Percentiles rank a stretch among this genome's conserved stretches.
These are phyloP conservation scores for Ustilaginoidea virens DNA, from an alignment of 2,329 filamentous ascomycete genomes.

Conservation along the genomic window DNA sequence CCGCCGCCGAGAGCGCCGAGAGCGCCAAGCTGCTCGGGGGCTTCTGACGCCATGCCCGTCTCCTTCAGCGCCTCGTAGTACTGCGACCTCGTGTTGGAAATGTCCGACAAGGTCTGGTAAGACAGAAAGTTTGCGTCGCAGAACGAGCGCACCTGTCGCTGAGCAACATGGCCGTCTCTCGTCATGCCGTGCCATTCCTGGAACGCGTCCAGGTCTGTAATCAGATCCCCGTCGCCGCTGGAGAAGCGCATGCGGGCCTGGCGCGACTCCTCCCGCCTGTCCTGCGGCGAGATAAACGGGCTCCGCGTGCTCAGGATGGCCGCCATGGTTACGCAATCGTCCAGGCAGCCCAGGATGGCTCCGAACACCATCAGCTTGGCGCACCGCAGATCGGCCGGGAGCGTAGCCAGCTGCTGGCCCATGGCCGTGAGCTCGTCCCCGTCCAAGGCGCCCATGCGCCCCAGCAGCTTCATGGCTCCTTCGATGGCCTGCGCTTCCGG, in stretches of 20 bases:
- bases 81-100: constrained; percentile 71
- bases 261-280: constrained; percentile 70
- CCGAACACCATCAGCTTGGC: constrained; percentile 94
- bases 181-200: constrained; percentile 64
- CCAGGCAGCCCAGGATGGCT: constrained; percentile 81
- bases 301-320: constrained; percentile 81
- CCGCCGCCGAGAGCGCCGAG: too few species aligned
- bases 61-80: constrained; percentile 78
- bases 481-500: constrained; percentile 76
- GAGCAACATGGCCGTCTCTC: constrained; percentile 38
- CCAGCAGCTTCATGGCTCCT: constrained; percentile 63
- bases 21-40: too few species aligned
- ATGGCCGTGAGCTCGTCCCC: constrained; percentile 78
- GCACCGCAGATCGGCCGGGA: constrained; percentile 83
- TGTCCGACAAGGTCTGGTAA: constrained; percentile 71
- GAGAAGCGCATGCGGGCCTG: constrained; percentile 62
- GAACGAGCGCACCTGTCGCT: constrained; percentile 54
- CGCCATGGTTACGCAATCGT: constrained; percentile 76
- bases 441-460: constrained; percentile 77
- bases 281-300: constrained; percentile 72
- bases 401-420: constrained; percentile 84
- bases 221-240: constrained; percentile 65
- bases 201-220: constrained; percentile 76
- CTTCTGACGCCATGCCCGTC: constrained; percentile 64
- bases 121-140: constrained; percentile 79